These are phyloP conservation scores for Suhomyces kunorum DNA, from an alignment of 1,139 yeast genomes.

Conservation along the genomic window DNA sequence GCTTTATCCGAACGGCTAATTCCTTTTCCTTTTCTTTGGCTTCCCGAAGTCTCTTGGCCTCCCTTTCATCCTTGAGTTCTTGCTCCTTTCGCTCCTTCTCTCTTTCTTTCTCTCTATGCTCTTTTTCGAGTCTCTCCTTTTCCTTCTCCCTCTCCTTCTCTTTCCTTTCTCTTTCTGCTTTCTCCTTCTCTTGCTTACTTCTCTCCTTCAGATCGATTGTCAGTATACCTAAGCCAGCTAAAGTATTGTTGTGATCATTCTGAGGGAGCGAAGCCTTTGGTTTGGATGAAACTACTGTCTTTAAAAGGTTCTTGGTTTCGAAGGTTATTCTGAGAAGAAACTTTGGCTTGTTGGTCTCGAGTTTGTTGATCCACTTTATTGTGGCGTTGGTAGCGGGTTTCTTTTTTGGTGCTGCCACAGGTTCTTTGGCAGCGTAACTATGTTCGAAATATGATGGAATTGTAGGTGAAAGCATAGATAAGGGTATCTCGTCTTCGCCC, in stretches of 20 bases:
- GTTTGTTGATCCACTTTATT: constrained; percentile 39
- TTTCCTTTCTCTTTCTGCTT: constrained; percentile 4
- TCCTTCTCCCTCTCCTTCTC: constrained; percentile 4
- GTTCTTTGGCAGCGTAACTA: not conserved
- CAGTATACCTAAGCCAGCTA: constrained; percentile 28
- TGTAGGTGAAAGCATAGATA: constrained; percentile 40
- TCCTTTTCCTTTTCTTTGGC: constrained; percentile 5
- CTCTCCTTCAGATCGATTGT: constrained; percentile 11
- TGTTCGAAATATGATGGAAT: constrained; percentile 33
- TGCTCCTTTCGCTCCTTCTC: constrained; percentile 3
- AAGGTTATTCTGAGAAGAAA: constrained; percentile 35
- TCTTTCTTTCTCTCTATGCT: constrained; percentile 3
- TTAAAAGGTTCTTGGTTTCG: constrained; percentile 8
- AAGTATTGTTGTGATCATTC: constrained; percentile 4
- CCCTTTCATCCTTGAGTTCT: constrained; percentile 8
- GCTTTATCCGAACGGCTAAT: constrained; percentile 9
- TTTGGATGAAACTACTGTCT: not conserved
- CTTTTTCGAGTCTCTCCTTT: constrained; percentile 1
- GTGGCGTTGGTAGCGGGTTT: constrained; percentile 5
- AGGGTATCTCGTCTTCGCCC: constrained; percentile 26
- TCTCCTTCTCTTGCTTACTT: constrained; percentile 2
- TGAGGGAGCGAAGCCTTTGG: not conserved
- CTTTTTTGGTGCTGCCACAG: constrained; percentile 1
- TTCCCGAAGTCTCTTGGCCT: constrained; percentile 4
- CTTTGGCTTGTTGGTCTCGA: constrained; percentile 30